Evolutionary conservation across 1,284 basidiomycete genomes (phyloP).

Genomic region (Coniophora puteana): DNA sequence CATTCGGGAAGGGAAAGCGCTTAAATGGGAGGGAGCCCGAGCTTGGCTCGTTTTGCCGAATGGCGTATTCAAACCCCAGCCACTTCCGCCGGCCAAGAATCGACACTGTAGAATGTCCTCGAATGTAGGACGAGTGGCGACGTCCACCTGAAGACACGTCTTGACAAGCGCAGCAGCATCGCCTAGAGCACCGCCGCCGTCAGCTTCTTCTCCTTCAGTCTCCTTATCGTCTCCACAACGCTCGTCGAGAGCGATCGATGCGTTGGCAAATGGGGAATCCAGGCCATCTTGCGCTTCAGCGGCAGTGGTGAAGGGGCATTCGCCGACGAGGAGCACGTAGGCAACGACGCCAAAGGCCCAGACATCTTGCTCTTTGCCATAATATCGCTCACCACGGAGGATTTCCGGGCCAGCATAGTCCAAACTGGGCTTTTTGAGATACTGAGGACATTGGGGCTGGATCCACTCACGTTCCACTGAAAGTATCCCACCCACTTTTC

Average conservation of each 20-base stretch:
- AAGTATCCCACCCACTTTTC: slow-evolving; percentile 90
- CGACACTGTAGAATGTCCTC: slow-evolving; percentile 73
- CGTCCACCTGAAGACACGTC: slow-evolving; percentile 75
- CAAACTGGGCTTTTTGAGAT: slow-evolving; percentile 47
- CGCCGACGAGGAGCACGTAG: slow-evolving; percentile 93
- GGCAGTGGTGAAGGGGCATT: slow-evolving; percentile 90
- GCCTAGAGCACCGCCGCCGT: slow-evolving; percentile 77
- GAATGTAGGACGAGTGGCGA: slow-evolving; percentile 74
- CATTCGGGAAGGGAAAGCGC: slow-evolving; percentile 27
- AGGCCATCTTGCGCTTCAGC: slow-evolving; percentile 82
- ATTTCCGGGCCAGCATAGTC: slow-evolving; percentile 98
- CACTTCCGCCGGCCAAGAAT: slow-evolving; percentile 69
- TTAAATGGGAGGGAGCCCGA: slow-evolving; percentile 27
- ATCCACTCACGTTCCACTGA: slow-evolving; percentile 83
- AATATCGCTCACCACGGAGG: slow-evolving; percentile 89
- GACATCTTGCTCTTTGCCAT: slow-evolving; percentile 95
- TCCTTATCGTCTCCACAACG: slow-evolving; percentile 71
- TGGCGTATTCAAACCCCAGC: slow-evolving; percentile 48
- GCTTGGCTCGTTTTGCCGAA: no score
- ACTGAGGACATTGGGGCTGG: slow-evolving; percentile 7
- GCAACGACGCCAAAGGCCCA: slow-evolving; percentile 99
- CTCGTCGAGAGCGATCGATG: slow-evolving; percentile 72
- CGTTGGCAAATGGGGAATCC: slow-evolving; percentile 67
- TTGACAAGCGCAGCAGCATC: slow-evolving; percentile 80
- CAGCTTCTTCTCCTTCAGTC: slow-evolving; percentile 64